Base-by-base conservation (phyloP, 176 grass and related monocot species). In the Triticum urartu region DNA sequence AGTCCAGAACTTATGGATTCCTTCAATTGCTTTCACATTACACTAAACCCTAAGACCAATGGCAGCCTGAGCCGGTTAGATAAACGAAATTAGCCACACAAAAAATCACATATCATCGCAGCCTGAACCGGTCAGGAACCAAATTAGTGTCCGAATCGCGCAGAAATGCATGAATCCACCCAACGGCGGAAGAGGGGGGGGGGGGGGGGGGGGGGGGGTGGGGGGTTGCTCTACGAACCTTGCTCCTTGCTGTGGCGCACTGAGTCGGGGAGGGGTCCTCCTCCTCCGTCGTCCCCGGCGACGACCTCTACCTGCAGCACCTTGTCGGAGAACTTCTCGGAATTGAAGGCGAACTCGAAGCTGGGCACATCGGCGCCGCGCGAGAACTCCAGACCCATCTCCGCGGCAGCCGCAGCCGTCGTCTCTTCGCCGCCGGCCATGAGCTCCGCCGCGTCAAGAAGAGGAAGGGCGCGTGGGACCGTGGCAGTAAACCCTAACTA, bases 281-380 rank as follows among this genome's bases (percentile, higher is more conserved):
- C 84, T 5, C 42, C 74, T 7, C 62, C 56, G 13, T 39, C 81
- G 35, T 73, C 76, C 33, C 85, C 50, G 2, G 86, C 35, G 39
- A 94, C 80, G 73, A 94, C 87, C 86, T 97, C 95, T 87, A 97
- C 89, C 83, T 84, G 86, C 36, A 97, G 78, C 64, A 87, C 90
- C 75, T 92, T 73, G 78, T 97, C 92, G 10, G 92, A 97, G 90
- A 97, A 94, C 68, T 92, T 97, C 42, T 89, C 84, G 52, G 89
- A 94, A 85, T 97, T 94, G 86, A 94, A 97, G 33, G 92, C 92
- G 84, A 97, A 97, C 80, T 94, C 88, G 28, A 94, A 97, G 76
- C 59, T 94, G 42, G 77, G 90, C 4, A 86, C 89, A 42, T 72
- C 90, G 69, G 63, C 77, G 65, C 79, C 84, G 72, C 83, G 67